These are phyloP conservation scores for Domatiomyces catenatus DNA, from an alignment of 2,329 filamentous ascomycete genomes.

Conservation along the genomic window DNA sequence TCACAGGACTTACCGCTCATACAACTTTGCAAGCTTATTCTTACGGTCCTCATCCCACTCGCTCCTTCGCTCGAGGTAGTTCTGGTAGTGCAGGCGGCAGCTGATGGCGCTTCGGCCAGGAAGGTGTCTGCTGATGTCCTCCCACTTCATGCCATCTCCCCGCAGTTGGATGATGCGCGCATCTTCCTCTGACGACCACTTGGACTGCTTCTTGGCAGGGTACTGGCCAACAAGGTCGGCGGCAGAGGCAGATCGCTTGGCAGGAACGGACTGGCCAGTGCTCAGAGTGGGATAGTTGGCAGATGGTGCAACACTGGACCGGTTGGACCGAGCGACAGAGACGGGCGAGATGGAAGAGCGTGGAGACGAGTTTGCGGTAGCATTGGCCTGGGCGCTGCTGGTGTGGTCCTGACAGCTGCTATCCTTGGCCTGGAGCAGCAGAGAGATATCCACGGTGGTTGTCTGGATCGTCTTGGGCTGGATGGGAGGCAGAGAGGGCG, in stretches of 20 bases:
- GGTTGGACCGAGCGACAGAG: background rate
- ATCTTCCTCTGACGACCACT: constrained; percentile 91
- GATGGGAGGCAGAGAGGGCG: background rate
- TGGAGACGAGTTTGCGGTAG: background rate
- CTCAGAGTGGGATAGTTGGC: constrained; percentile 12
- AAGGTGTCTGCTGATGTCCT: constrained; percentile 84
- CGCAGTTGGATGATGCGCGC: constrained; percentile 84
- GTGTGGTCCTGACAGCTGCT: constrained; percentile 8
- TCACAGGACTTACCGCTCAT: constrained; percentile 60
- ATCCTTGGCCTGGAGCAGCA: constrained; percentile 53
- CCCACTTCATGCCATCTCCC: constrained; percentile 92
- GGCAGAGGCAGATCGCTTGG: constrained; percentile 25
- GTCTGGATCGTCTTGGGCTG: background rate
- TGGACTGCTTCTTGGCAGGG: constrained; percentile 85
- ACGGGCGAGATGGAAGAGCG: constrained; percentile 2
- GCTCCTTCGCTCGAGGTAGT: constrained; percentile 81
- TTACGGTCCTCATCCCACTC: constrained; percentile 98
- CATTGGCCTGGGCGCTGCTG: background rate
- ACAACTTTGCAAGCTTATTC: constrained; percentile 85
- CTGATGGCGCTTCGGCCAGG: constrained; percentile 87
- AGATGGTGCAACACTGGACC: constrained; percentile 2
- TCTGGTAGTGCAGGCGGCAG: constrained; percentile 89
- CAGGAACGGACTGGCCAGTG: constrained; percentile 13
- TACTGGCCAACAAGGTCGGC: constrained; percentile 35
- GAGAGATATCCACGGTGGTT: constrained; percentile 82